Evolutionary conservation across 495 filamentous ascomycete species (phyloP), one percentile per base, ranked within the genome.

Genomic region (Bryoglossum gracile): DNA sequence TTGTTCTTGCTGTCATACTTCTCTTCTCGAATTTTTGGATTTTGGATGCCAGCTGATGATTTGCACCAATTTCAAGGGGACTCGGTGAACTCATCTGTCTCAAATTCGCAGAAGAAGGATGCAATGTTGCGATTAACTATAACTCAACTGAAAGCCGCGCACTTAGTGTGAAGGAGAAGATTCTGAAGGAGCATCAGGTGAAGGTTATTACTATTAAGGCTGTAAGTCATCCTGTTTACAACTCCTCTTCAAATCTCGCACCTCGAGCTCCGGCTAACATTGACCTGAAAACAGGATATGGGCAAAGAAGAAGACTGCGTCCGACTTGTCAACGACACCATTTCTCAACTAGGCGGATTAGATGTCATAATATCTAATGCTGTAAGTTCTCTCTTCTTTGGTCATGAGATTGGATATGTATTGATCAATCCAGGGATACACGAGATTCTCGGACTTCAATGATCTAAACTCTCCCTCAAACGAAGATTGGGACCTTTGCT

Each of bases 401-500:
- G 37, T 6, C 8, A 32, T 8, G 28, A 13, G 28, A 6, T 32
- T 13, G n/a, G n/a, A n/a, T 32, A 32, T 32, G 6, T 32, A 32
- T 46, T 28, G 35, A 2, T 18, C 3, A 46, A 32, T 8, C 23
- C 52, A 85, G 80, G 82, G 81, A 4, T 85, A 79, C 76, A 86
- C 83, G 0, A 76, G 78, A 55, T 75, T 86, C 42, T 71, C 75
- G 10, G 65, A 63, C 9, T 87, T 85, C 52, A 62, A 46, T n/a
- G 80, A 88, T 57, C 66, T 89, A 17, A 65, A 80, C 55, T 74
- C 78, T 4, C 70, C 83, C 62, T 66, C 67, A 25, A 73, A 81
- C 22, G 73, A 73, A 4, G 84, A 87, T 24, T 89, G 84, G 83
- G 83, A 87, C 53, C 82, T 74, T 74, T 85, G 81, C 63, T 87